Conservation (phyloP, 2,329 filamentous ascomycete genomes). For the Fusarium tanahbumbuense region DNA sequence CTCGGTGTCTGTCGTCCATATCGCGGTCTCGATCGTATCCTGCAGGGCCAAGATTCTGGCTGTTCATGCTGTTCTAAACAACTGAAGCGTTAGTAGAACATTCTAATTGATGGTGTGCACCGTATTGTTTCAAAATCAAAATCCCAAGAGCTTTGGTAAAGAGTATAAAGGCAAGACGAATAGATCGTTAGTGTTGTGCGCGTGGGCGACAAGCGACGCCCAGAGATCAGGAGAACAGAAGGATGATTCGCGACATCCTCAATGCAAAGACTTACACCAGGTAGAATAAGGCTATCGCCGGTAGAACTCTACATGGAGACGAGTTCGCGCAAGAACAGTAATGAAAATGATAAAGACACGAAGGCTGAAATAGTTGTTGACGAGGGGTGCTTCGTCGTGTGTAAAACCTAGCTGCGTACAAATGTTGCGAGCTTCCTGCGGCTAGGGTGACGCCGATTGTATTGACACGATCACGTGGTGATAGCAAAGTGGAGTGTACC, state of each 20-base stretch:
- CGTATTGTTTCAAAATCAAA: not conserved
- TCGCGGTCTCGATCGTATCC: conserved; percentile 63
- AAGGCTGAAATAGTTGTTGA: conserved; percentile 33
- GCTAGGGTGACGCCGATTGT: conserved; percentile 52
- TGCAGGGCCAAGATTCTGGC: conserved; percentile 56
- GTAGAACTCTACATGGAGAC: conserved; percentile 54
- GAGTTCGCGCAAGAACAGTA: conserved; percentile 32
- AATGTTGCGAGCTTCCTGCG: conserved; percentile 52
- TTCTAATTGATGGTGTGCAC: conserved; percentile 8
- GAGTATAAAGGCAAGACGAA: not conserved
- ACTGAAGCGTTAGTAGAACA: conserved; percentile 24
- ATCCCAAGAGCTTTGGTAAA: not conserved
- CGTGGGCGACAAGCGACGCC: conserved; percentile 27
- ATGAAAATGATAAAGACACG: conserved; percentile 25
- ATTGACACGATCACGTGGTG: conserved; percentile 51
- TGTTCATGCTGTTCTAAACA: conserved; percentile 58
- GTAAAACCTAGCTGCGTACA: conserved; percentile 48
- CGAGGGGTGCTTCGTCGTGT: conserved; percentile 35
- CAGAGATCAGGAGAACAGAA: conserved; percentile 43
- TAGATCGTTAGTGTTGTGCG: not conserved
- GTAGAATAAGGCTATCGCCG: conserved; percentile 49
- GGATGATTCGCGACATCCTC: conserved; percentile 44
- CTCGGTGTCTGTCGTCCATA: conserved; percentile 61
- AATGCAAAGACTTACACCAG: conserved; percentile 51
- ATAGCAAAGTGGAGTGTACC: conserved; percentile 38